Conservation (phyloP, 129 eudicot genomes). For the Gnaphalium uliginosum region DNA sequence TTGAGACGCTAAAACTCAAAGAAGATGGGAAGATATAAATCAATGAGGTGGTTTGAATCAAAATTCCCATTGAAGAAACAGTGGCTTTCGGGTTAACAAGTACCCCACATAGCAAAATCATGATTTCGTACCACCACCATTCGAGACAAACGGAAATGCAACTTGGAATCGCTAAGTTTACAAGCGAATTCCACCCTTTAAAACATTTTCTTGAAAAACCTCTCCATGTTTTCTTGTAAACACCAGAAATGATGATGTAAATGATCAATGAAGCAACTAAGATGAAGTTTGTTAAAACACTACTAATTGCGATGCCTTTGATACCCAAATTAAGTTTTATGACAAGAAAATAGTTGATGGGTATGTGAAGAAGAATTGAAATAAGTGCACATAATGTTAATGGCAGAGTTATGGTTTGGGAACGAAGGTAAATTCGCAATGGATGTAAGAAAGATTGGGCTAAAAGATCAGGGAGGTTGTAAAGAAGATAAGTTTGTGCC, state of each 20-base stretch:
- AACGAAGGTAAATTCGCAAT: slow-evolving; percentile 69
- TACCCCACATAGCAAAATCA: slow-evolving; percentile 75
- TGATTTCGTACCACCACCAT: slow-evolving; percentile 98
- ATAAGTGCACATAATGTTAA: slow-evolving; percentile 65
- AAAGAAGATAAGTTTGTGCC: slow-evolving; percentile 62
- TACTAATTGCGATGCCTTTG: slow-evolving; percentile 67
- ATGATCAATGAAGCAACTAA: slow-evolving; percentile 52
- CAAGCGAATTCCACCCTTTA: slow-evolving; percentile 47
- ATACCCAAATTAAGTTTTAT: slow-evolving; percentile 53
- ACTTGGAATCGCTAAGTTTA: slow-evolving; percentile 70
- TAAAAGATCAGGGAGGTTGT: slow-evolving; percentile 66
- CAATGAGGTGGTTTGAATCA: slow-evolving; percentile 79
- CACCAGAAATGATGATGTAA: slow-evolving; percentile 54
- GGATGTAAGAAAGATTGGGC: slow-evolving; percentile 81
- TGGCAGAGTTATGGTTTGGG: slow-evolving; percentile 73
- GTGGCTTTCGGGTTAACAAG: slow-evolving; percentile 63
- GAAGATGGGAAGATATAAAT: slow-evolving; percentile 87
- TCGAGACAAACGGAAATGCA: slow-evolving; percentile 87
- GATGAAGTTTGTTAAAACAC: slow-evolving; percentile 61
- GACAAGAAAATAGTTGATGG: slow-evolving; percentile 67
- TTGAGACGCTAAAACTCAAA: slow-evolving; percentile 71
- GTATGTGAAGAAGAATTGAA: slow-evolving; percentile 64
- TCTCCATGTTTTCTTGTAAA: slow-evolving; percentile 57
- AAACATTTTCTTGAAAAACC: slow-evolving; percentile 50
- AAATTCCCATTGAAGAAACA: slow-evolving; percentile 81